Evolutionary conservation across 2,329 filamentous ascomycete genomes (phyloP).

Genomic region (Drechslerella coelobrocha): DNA sequence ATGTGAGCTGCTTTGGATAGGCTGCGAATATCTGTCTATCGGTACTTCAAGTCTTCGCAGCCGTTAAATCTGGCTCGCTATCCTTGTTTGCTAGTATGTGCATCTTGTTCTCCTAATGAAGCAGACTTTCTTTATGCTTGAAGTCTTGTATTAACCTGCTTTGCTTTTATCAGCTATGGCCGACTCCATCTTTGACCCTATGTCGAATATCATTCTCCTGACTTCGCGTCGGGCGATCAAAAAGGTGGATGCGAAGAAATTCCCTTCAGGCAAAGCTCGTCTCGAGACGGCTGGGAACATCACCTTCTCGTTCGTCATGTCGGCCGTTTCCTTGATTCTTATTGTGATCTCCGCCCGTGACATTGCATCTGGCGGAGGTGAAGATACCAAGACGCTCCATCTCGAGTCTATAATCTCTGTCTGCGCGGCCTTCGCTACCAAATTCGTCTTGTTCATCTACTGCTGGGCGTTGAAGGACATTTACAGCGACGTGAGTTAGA

Average conservation of each 20-base stretch:
- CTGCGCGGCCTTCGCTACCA: slow-evolving; percentile 80
- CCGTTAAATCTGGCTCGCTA: slow-evolving; percentile 83
- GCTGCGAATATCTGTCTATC: slow-evolving; percentile 81
- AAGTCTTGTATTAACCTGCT: no score
- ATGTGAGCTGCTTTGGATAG: slow-evolving; percentile 21
- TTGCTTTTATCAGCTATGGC: slow-evolving; percentile 61
- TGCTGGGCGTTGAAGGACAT: slow-evolving; percentile 90
- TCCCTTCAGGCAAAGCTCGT: slow-evolving; percentile 89
- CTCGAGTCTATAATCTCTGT: slow-evolving; percentile 86
- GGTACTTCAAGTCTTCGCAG: slow-evolving; percentile 84
- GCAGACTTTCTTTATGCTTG: no score
- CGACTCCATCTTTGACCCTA: slow-evolving; percentile 89
- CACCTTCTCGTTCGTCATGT: slow-evolving; percentile 96
- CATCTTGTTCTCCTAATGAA: background rate
- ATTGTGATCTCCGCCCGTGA: slow-evolving; percentile 85
- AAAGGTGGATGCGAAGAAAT: slow-evolving; percentile 81
- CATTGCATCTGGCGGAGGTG: slow-evolving; percentile 63
- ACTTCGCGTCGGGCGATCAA: slow-evolving; percentile 86
- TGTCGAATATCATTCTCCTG: slow-evolving; percentile 87
- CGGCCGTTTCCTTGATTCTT: slow-evolving; percentile 84
- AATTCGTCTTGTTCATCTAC: slow-evolving; percentile 83
- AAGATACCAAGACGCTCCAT: slow-evolving; percentile 71
- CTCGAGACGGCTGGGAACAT: slow-evolving; percentile 97
- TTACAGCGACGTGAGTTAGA: slow-evolving; percentile 75
- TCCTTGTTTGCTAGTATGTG: slow-evolving; percentile 94